Conservation (phyloP, 2,329 filamentous ascomycete species). For the Sporothrix variecibatus region DNA sequence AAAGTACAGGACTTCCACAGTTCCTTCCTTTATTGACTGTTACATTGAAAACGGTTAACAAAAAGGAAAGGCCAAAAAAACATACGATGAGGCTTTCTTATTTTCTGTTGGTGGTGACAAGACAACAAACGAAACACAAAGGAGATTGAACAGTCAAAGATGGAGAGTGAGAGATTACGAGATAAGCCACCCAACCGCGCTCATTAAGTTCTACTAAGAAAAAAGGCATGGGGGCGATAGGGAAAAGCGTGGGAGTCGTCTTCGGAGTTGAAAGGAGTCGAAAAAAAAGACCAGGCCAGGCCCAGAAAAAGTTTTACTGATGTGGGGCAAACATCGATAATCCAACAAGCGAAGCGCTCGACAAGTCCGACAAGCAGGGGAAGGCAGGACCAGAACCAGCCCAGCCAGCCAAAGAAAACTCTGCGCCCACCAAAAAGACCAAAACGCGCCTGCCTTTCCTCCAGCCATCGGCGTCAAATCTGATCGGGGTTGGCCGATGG, state of each 20-base stretch:
- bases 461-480: background rate
- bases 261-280: background rate
- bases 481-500: conserved; percentile 22
- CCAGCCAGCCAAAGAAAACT: conserved; percentile 7
- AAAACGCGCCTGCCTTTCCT: background rate
- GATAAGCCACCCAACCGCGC: conserved; percentile 15
- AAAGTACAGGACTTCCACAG: background rate
- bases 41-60: background rate
- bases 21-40: background rate
- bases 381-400: background rate
- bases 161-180: background rate
- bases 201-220: too few relatives aligned
- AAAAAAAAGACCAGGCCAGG: background rate
- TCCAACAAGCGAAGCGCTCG: background rate
- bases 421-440: background rate
- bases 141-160: background rate
- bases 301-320: conserved; percentile 6
- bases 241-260: background rate
- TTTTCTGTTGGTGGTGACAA: background rate
- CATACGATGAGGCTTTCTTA: background rate
- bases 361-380: background rate
- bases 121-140: background rate
- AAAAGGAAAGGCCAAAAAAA: background rate
- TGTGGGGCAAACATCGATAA: background rate
- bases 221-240: background rate